Conservation (phyloP, 805 yeast genomes). For the Barnettozyma pratensis region DNA sequence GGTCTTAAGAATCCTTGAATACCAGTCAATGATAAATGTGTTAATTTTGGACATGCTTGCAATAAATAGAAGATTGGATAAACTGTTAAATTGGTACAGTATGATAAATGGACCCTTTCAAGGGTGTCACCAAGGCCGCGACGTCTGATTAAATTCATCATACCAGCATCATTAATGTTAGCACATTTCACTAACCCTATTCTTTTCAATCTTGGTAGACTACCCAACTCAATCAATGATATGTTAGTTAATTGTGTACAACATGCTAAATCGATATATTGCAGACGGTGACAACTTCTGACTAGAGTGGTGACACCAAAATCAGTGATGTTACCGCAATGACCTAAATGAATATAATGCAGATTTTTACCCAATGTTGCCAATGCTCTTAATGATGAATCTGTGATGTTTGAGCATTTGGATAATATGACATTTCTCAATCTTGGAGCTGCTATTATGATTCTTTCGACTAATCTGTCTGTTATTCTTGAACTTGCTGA, state of each 20-base stretch:
- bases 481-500: constrained; percentile 80
- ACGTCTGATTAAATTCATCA: constrained; percentile 58
- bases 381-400: constrained; percentile 66
- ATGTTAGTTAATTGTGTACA: constrained; percentile 85
- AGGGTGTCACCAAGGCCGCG: constrained; percentile 73
- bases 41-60: constrained; percentile 76
- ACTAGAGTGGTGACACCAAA: constrained; percentile 74
- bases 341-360: constrained; percentile 91
- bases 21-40: constrained; percentile 91
- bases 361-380: constrained; percentile 71
- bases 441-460: constrained; percentile 76
- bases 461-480: constrained; percentile 67
- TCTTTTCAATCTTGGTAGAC: constrained; percentile 74
- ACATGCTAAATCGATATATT: constrained; percentile 92
- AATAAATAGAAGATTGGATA: constrained; percentile 73
- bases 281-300: constrained; percentile 75
- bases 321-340: constrained; percentile 87
- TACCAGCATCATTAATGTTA: constrained; percentile 81
- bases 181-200: constrained; percentile 92
- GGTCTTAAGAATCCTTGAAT: constrained; percentile 82
- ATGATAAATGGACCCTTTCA: constrained; percentile 90
- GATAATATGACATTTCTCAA: constrained; percentile 84
- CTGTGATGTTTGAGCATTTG: constrained; percentile 84
- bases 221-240: constrained; percentile 70
- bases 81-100: constrained; percentile 76